Evolutionary conservation across 257 asterid species (phyloP).

Genomic region (Solanum bulbocastanum): DNA sequence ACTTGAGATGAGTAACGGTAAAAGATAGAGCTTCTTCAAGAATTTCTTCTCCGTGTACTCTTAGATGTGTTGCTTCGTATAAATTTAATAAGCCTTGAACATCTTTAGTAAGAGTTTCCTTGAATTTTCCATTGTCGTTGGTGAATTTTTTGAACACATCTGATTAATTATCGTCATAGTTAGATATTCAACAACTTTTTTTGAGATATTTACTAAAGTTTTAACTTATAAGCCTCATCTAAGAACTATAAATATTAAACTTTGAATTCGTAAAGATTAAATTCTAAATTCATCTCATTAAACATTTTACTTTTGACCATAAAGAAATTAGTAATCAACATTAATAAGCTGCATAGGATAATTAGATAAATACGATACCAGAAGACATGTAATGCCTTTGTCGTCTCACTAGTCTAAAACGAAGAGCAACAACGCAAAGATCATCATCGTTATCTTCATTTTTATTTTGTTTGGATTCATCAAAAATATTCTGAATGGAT

Average conservation of each 20-base stretch:
- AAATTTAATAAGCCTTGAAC: neutral
- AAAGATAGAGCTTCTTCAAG: conserved; percentile 1
- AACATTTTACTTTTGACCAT: no score
- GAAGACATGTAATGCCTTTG: conserved; percentile 7
- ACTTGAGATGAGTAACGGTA: neutral
- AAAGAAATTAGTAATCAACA: no score
- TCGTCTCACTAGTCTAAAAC: conserved; percentile 10
- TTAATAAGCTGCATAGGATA: neutral
- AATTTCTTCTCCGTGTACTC: neutral
- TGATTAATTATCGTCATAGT: neutral
- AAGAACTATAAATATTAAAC: no score
- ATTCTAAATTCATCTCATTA: no score
- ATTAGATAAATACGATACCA: neutral
- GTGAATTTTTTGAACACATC: conserved; percentile 1
- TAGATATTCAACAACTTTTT: neutral
- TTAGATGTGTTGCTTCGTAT: conserved; percentile 1
- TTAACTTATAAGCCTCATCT: no score
- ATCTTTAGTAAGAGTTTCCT: neutral
- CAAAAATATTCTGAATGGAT: neutral
- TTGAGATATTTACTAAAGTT: no score
- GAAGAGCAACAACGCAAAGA: neutral
- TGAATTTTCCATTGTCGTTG: neutral
- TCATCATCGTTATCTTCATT: neutral
- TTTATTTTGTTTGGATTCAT: neutral
- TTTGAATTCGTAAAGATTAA: no score